These are phyloP conservation scores for Penicillium digitatum DNA, from an alignment of 2,329 filamentous ascomycete species.

Conservation along the genomic window DNA sequence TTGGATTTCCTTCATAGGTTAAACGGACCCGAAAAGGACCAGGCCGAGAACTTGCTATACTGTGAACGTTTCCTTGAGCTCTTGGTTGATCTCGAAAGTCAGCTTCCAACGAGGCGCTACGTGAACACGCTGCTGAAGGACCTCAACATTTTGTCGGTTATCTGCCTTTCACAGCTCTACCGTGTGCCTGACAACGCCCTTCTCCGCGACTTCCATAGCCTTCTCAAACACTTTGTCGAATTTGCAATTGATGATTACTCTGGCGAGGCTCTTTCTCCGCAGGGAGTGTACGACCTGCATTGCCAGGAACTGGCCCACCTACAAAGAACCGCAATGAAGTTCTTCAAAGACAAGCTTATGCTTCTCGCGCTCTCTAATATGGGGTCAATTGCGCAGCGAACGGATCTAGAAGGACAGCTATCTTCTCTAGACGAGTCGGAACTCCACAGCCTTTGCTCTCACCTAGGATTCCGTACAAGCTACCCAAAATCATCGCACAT, in stretches of 20 bases:
- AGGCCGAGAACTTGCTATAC: slow-evolving; percentile 66
- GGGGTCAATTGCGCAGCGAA: slow-evolving; percentile 74
- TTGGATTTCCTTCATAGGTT: slow-evolving; percentile 76
- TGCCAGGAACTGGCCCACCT: slow-evolving; percentile 72
- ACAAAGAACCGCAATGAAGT: slow-evolving; percentile 71
- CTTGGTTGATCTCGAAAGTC: slow-evolving; percentile 83
- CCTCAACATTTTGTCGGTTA: slow-evolving; percentile 72
- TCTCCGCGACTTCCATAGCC: slow-evolving; percentile 71
- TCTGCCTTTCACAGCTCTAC: slow-evolving; percentile 74
- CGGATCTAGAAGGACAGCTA: slow-evolving; percentile 73
- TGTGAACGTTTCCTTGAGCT: slow-evolving; percentile 94
- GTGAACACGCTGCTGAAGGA: slow-evolving; percentile 85
- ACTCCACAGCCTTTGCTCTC: slow-evolving; percentile 61
- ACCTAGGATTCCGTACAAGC: slow-evolving; percentile 73
- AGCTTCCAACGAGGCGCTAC: slow-evolving; percentile 88
- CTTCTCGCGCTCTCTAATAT: slow-evolving; percentile 91
- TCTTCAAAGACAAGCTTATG: slow-evolving; percentile 87
- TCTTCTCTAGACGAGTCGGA: slow-evolving; percentile 70
- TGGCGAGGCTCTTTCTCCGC: slow-evolving; percentile 67
- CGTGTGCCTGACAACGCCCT: slow-evolving; percentile 69
- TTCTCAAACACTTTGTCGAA: slow-evolving; percentile 81
- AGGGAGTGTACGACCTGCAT: slow-evolving; percentile 74
- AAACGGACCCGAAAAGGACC: slow-evolving; percentile 49
- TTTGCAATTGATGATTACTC: slow-evolving; percentile 92
- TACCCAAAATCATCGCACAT: slow-evolving; percentile 72